Conservation (phyloP, 2,329 filamentous ascomycete species). For the Pseudogymnoascus verrucosus region DNA sequence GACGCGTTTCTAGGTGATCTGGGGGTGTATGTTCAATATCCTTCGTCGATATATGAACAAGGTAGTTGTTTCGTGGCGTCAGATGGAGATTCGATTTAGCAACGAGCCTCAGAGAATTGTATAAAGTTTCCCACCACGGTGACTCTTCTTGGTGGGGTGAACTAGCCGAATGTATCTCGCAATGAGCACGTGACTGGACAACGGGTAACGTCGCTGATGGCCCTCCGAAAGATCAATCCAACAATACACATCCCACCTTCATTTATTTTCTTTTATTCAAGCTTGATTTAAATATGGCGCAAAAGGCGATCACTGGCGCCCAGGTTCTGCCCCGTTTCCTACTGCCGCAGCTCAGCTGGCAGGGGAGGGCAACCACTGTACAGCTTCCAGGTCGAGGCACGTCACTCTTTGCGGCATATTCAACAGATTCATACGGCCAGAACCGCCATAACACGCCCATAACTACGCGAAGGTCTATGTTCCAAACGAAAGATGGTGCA, state of each 20-base stretch:
- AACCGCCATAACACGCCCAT: background rate
- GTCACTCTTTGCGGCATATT: constrained; percentile 2
- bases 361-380: constrained; percentile 16
- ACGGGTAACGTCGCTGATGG: constrained; percentile 2
- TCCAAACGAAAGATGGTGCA: background rate
- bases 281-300: constrained; percentile 20
- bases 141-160: constrained; percentile 10
- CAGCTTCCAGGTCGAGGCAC: constrained; percentile 9
- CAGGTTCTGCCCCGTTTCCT: constrained; percentile 26
- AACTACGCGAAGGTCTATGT: background rate
- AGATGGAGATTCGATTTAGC: constrained; percentile 1
- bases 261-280: constrained; percentile 7
- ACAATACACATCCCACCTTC: background rate
- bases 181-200: background rate
- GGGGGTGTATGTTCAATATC: constrained; percentile 4
- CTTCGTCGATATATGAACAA: constrained; percentile 7
- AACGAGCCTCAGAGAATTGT: constrained; percentile 9
- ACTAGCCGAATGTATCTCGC: constrained; percentile 5
- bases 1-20: constrained; percentile 2
- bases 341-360: constrained; percentile 28
- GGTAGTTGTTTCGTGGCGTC: background rate
- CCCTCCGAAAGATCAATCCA: background rate
- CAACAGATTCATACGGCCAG: background rate
- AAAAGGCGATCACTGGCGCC: constrained; percentile 17
- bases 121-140: constrained; percentile 9